Evolutionary conservation across 208 protist genomes (phyloP).

Genomic region (Crithidia expoeki): DNA sequence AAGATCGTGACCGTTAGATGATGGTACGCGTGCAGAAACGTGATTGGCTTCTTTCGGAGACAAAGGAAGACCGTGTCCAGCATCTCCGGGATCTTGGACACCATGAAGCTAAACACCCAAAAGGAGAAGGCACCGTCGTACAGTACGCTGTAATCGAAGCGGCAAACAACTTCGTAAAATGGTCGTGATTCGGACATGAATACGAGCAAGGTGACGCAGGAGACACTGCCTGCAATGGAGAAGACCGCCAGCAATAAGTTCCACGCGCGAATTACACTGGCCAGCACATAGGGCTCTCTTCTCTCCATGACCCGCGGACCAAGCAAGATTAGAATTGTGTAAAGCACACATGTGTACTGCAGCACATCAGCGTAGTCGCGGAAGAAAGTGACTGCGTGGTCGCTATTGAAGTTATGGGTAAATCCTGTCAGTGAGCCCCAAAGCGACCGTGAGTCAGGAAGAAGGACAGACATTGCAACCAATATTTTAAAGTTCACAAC

Average conservation of each 20-base stretch:
- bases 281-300: conserved; percentile 45
- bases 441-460: neutral
- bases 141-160: conserved; percentile 40
- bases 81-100: conserved; percentile 75
- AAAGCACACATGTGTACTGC: conserved; percentile 36
- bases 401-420: conserved; percentile 39
- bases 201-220: conserved; percentile 40
- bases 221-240: conserved; percentile 55
- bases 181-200: conserved; percentile 29
- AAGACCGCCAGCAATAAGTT: conserved; percentile 72
- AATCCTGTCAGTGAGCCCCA: conserved; percentile 4
- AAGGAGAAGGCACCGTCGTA: conserved; percentile 61
- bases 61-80: conserved; percentile 74
- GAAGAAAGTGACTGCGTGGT: conserved; percentile 33
- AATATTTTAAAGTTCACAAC: too few species aligned
- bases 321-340: conserved; percentile 34
- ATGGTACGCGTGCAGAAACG: conserved; percentile 82
- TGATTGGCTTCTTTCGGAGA: conserved; percentile 66
- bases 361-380: conserved; percentile 41
- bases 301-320: conserved; percentile 35
- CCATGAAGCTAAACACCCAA: conserved; percentile 68
- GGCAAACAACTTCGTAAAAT: conserved; percentile 49
- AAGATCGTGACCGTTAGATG: conserved; percentile 85
- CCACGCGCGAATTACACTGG: conserved; percentile 55
- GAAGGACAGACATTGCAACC: neutral